These are phyloP conservation scores for Monosporascus sp. DNA, from an alignment of 2,329 filamentous ascomycete genomes.

Conservation along the genomic window DNA sequence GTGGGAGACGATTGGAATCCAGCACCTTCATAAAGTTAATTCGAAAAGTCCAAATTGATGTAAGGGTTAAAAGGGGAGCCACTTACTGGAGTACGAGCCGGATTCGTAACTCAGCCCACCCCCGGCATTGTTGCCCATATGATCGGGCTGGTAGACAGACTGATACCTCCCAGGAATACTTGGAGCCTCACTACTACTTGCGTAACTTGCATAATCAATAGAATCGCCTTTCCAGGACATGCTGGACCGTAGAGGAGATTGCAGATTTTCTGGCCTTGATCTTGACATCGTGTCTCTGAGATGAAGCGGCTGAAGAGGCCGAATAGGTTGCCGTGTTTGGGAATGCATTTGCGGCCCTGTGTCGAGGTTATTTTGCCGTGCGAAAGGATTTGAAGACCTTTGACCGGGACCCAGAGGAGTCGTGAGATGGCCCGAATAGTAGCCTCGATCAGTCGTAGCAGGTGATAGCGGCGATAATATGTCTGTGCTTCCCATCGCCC, in stretches of 20 bases:
- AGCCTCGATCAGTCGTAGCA: slow-evolving; percentile 48
- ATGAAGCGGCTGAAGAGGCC: slow-evolving; percentile 53
- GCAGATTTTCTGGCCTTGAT: slow-evolving; percentile 51
- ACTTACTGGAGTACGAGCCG: slow-evolving; percentile 47
- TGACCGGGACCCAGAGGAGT: slow-evolving; percentile 41
- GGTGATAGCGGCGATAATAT: slow-evolving; percentile 54
- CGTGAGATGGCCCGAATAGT: slow-evolving; percentile 43
- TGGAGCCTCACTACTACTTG: slow-evolving; percentile 40
- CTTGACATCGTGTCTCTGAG: slow-evolving; percentile 52
- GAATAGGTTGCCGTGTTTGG: slow-evolving; percentile 40
- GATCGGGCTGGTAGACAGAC: slow-evolving; percentile 45
- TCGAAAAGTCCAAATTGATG: slow-evolving; percentile 7
- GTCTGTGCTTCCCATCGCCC: slow-evolving; percentile 45
- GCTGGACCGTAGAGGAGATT: slow-evolving; percentile 53
- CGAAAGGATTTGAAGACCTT: slow-evolving; percentile 47
- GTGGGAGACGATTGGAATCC: slow-evolving; percentile 42
- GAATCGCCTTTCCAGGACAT: slow-evolving; percentile 60
- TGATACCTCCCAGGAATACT: slow-evolving; percentile 41
- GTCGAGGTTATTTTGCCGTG: slow-evolving; percentile 42
- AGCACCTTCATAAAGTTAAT: slow-evolving; percentile 29
- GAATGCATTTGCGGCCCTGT: slow-evolving; percentile 39
- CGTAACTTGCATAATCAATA: slow-evolving; percentile 52
- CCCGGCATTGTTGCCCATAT: slow-evolving; percentile 35
- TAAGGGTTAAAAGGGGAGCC: not conserved
- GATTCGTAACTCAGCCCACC: slow-evolving; percentile 45